These are phyloP conservation scores for Trebouxia gelatinosa DNA, from an alignment of 163 green algal species.

Conservation along the genomic window DNA sequence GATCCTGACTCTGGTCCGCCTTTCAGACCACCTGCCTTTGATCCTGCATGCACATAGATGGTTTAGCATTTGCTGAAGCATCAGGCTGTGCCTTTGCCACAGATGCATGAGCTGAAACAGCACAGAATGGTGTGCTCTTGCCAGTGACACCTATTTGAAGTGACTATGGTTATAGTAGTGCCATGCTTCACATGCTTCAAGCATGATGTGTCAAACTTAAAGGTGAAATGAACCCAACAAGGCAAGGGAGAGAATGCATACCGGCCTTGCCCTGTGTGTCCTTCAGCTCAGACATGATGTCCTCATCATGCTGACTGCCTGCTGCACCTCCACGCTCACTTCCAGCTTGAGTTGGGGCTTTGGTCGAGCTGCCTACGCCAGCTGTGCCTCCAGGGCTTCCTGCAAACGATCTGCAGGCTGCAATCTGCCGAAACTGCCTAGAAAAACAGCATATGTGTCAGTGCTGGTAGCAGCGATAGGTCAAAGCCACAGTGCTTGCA, in stretches of 20 bases:
- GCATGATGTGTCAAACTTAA: background rate
- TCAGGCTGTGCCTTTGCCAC: background rate
- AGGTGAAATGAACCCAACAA: background rate
- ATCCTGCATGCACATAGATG: background rate
- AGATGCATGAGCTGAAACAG: background rate
- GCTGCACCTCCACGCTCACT: background rate
- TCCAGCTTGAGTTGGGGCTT: background rate
- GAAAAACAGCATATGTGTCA: background rate
- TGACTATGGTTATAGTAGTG: background rate
- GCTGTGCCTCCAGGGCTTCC: background rate
- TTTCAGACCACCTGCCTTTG: background rate
- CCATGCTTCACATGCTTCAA: background rate
- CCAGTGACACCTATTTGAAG: background rate
- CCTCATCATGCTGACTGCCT: slow-evolving; percentile 16
- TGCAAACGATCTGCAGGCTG: background rate
- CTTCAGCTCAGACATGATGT: slow-evolving; percentile 3
- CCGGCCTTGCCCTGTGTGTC: slow-evolving; percentile 18
- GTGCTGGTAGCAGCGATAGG: background rate
- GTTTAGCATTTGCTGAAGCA: background rate
- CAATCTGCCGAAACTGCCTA: background rate
- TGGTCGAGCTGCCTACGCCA: slow-evolving; percentile 10
- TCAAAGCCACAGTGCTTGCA: background rate
- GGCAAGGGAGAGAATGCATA: background rate
- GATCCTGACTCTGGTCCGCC: background rate
- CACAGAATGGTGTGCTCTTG: background rate